Conservation (phyloP, 2,329 filamentous ascomycete genomes). For the Amphichorda felina region DNA sequence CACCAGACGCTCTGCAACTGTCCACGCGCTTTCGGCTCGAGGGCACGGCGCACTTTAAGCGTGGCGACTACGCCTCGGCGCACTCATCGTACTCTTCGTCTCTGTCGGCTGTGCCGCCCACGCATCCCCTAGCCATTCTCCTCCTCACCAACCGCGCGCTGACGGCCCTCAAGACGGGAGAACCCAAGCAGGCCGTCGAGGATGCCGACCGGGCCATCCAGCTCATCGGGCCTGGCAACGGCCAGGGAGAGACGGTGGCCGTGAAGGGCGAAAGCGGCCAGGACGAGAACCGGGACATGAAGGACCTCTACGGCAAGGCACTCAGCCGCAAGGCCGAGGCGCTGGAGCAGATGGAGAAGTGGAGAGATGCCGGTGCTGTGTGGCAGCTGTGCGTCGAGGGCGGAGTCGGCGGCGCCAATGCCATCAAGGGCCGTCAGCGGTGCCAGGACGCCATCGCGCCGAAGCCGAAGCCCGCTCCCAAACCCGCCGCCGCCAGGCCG, state of each 20-base stretch:
- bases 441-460: conserved; percentile 80
- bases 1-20: conserved; percentile 55
- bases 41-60: conserved; percentile 84
- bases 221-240: conserved; percentile 68
- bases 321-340: conserved; percentile 92
- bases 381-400: conserved; percentile 79
- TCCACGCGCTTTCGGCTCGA: conserved; percentile 70
- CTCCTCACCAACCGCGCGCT: conserved; percentile 84
- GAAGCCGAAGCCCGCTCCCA: conserved; percentile 39
- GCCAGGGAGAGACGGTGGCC: conserved; percentile 69
- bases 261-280: conserved; percentile 45
- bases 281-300: conserved; percentile 69
- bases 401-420: conserved; percentile 74
- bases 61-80: conserved; percentile 81
- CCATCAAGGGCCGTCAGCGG: conserved; percentile 73
- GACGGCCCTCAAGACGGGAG: conserved; percentile 82
- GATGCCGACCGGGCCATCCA: conserved; percentile 74
- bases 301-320: conserved; percentile 86
- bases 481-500: conserved; percentile 31
- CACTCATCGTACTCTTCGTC: conserved; percentile 74
- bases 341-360: conserved; percentile 89
- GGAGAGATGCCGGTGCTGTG: conserved; percentile 67
- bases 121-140: conserved; percentile 78
- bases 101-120: conserved; percentile 58
- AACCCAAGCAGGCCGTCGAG: conserved; percentile 73